Evolutionary conservation across 371 early-diverging fungal genomes (phyloP), one percentile per base, ranked within the genome.

Genomic region (Mortierella sp.): DNA sequence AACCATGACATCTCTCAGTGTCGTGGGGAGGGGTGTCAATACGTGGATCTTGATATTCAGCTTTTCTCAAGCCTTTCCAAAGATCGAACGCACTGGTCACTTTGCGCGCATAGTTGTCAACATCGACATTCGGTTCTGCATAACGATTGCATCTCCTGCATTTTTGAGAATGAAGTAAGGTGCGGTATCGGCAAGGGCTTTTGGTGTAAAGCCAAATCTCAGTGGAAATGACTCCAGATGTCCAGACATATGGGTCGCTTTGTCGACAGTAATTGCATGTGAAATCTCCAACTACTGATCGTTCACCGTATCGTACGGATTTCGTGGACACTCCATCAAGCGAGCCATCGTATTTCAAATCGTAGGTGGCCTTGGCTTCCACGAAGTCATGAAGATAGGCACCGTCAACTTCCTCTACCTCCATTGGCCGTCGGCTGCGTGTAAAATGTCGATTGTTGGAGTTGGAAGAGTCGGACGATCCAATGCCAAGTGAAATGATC

Each of bases 1-100:
- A 65, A 3, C 66, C 66, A 41, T 57, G 57, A 65, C 66, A 65
- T 57, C 66, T 53, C 4, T 57, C 16, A 0, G 16, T 10, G n/a
- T 65, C 66, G 9, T 65, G 66, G 7, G 66, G 66, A 11, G 65
- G 21, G 2, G 65, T 64, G 38, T 28, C 1, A 28, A 28, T 1
- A 28, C 2, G 28, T 2, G 2, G 3, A 4, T 33, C 8, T n/a
- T 10, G 32, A 19, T 50, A 0, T 7, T 24, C 43, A 21, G 38
- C 43, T 7, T 4, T 4, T 41, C 66, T 24, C 22, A 57, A 50
- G 15, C 66, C 72, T 21, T 58, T 65, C 74, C 74, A 67, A 3
- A 67, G 68, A 24, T 67, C 68, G 28, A 73, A 58, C 4, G 74
- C 63, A 6, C 63, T 67, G 4, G 63, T n/a, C 21, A 67, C 48